phyloP scores from a whole-genome alignment of 495 filamentous ascomycete species.

The Aspergillus conjunctus region DNA sequence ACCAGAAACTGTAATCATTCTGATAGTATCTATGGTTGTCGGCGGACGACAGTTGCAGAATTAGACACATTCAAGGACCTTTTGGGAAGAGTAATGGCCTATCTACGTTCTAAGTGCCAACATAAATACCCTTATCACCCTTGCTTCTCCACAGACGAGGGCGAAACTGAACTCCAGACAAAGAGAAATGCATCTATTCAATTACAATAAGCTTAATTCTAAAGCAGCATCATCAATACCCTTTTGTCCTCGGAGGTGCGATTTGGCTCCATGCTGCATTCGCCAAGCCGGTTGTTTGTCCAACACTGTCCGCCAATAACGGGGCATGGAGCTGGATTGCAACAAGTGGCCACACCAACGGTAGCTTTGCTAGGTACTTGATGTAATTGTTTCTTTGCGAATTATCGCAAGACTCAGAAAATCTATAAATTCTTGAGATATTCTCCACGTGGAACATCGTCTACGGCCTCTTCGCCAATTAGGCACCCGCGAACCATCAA shows the following conservation, averaged over 20 bases:
- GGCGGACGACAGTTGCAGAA: conserved; percentile 14
- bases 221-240: no score
- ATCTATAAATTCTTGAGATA: neutral
- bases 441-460: neutral
- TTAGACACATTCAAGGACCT: conserved; percentile 14
- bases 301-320: conserved; percentile 20
- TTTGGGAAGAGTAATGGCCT: neutral
- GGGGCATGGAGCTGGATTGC: conserved; percentile 6
- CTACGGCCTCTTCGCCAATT: neutral
- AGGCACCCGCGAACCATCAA: neutral
- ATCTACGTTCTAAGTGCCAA: no score
- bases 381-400: neutral
- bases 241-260: neutral
- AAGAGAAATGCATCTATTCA: no score
- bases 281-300: conserved; percentile 17
- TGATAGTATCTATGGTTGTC: conserved; percentile 14
- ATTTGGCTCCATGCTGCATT: neutral
- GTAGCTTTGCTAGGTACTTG: neutral
- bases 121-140: no score
- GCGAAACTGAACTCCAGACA: no score
- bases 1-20: conserved; percentile 82
- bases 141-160: no score
- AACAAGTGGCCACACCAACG: conserved; percentile 24
- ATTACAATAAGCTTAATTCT: no score
- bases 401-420: neutral